These are phyloP conservation scores for Parafenestella ontariensis DNA, from an alignment of 2,329 filamentous ascomycete species.

Conservation along the genomic window DNA sequence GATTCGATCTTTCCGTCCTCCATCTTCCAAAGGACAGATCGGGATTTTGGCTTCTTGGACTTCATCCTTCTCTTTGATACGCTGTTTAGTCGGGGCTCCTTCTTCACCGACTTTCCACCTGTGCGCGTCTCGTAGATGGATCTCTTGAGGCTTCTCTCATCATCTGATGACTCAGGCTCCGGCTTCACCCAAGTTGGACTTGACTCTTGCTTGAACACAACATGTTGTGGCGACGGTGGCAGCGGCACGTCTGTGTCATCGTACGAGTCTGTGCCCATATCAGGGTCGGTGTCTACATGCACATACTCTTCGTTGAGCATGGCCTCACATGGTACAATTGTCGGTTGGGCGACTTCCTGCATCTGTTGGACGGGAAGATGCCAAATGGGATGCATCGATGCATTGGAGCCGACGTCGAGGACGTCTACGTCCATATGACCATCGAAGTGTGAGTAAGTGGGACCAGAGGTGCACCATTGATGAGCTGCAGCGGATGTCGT, in stretches of 20 bases:
- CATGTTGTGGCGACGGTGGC: conserved; percentile 30
- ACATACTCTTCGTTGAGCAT: conserved; percentile 19
- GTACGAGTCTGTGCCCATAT: conserved; percentile 18
- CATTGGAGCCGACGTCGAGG: conserved; percentile 3
- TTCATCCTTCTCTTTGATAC: conserved; percentile 15
- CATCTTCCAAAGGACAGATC: conserved; percentile 8
- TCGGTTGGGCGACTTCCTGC: conserved; percentile 13
- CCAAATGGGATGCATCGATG: conserved; percentile 14
- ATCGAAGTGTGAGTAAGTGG: conserved; percentile 6
- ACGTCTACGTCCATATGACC: conserved; percentile 11
- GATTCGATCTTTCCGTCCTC: conserved; percentile 1
- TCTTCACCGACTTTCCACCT: conserved; percentile 34
- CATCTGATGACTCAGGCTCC: conserved; percentile 26
- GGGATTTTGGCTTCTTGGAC: conserved; percentile 10
- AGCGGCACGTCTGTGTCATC: conserved; percentile 18
- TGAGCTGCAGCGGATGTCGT: neutral
- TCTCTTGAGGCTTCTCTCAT: conserved; percentile 14
- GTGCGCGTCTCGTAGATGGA: conserved; percentile 34
- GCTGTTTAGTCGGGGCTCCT: conserved; percentile 14
- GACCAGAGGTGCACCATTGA: conserved; percentile 1
- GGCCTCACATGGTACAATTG: conserved; percentile 21
- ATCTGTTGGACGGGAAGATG: conserved; percentile 7
- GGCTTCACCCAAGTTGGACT: conserved; percentile 28
- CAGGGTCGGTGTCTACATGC: conserved; percentile 12
- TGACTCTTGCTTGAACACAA: conserved; percentile 27